Evolutionary conservation across 23 red algal genomes (phyloP).

Genomic region (Chondrus crispus): DNA sequence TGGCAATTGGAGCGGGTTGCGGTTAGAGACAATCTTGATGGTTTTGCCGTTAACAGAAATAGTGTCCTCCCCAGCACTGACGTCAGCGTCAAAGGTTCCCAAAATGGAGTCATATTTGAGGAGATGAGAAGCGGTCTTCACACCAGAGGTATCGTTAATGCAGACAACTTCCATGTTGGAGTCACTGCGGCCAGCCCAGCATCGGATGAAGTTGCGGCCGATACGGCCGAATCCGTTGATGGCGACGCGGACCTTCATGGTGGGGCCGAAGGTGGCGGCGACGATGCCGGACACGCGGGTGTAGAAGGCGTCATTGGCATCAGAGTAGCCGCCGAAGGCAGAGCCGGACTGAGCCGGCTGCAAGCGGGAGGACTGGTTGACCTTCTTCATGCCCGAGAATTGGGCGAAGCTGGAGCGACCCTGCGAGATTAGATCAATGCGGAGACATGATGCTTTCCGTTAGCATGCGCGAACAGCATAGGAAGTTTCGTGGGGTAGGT

Average conservation of each 20-base stretch:
- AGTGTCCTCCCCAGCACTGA: slow-evolving; percentile 68
- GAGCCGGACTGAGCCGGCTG: slow-evolving; percentile 57
- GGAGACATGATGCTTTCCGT: no score
- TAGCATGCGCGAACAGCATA: no score
- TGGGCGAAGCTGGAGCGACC: slow-evolving; percentile 69
- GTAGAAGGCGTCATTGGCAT: slow-evolving; percentile 70
- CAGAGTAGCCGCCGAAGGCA: slow-evolving; percentile 32
- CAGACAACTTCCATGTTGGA: slow-evolving; percentile 84
- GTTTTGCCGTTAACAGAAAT: slow-evolving; percentile 87
- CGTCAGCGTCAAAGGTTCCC: slow-evolving; percentile 79
- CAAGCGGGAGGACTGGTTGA: slow-evolving; percentile 36
- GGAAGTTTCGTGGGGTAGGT: no score
- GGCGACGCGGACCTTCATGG: slow-evolving; percentile 90
- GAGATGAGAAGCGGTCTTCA: slow-evolving; percentile 94
- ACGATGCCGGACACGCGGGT: slow-evolving; percentile 28
- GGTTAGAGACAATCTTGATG: slow-evolving; percentile 82
- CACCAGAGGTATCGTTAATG: slow-evolving; percentile 96
- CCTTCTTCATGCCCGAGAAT: slow-evolving; percentile 63
- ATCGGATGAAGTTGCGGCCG: slow-evolving; percentile 91
- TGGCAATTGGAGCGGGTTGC: slow-evolving; percentile 87
- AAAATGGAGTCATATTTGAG: slow-evolving; percentile 99
- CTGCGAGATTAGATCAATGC: no score
- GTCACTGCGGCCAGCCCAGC: slow-evolving; percentile 70
- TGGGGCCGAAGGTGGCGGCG: neutral
- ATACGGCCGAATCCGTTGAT: slow-evolving; percentile 98